Evolutionary conservation across 208 protist species (phyloP), one percentile per base, ranked within the genome.

Genomic region (Acanthamoeba rhysodes): DNA sequence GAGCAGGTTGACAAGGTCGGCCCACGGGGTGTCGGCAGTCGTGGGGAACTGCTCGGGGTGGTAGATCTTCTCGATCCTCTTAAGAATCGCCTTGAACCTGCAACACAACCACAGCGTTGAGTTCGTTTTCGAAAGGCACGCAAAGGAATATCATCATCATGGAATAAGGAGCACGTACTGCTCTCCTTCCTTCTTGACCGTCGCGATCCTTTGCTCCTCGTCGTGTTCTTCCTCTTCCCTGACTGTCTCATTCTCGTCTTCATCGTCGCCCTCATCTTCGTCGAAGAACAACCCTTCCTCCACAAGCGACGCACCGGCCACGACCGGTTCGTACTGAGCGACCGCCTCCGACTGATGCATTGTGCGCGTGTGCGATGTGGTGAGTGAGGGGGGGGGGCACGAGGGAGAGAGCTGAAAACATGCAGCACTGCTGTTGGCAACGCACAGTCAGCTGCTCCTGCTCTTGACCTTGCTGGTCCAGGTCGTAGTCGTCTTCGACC

Each of bases 51-150:
- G 76, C 34, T 85, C 41, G 22, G 76, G 76, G 48, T 20, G 76
- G 48, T 85, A 85, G 22, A 85, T 12, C 76, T 85, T 85, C 76
- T 85, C 76, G 37, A 85, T 85, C 76, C 76, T 50, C 22, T 32
- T 50, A 7, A 85, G 45, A 18, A 85, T 85, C 76, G 32, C 57
- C 45, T 50, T 59, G 34, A 85, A 85, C 48, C 76, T 85, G 48
- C 10, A 5, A 57, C 16, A 10, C 70, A 2, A 78, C 64, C 22
- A 57, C 53, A 2, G 64, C 64, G 9, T 12, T 72, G 29, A 34
- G 64, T 22, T 12, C 29, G 29, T 45, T 45, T 45, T 2, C 41
- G 2, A 4, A 45, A 34, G 64, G 7, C 22, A 72, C 22, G 24
- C 14, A n/a, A 48, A 82, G 10, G 0, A 32, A 82, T 1, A 82